Conservation (phyloP, 1,284 basidiomycete species). For the Bondarzewia mesenterica region DNA sequence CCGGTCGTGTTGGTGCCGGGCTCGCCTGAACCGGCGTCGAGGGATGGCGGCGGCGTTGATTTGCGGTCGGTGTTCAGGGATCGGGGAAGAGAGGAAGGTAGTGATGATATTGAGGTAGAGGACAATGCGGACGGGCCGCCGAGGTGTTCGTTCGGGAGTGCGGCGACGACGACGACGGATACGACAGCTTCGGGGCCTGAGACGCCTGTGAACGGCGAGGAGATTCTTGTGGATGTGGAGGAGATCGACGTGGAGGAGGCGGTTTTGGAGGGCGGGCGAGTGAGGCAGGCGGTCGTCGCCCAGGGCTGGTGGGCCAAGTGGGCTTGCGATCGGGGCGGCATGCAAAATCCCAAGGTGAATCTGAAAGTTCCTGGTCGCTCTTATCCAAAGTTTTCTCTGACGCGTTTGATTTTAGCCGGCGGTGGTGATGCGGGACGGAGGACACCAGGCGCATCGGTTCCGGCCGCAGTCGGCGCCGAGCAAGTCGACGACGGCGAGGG, state of each 20-base stretch:
- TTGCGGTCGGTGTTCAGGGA: conserved; percentile 33
- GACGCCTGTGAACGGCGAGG: conserved; percentile 20
- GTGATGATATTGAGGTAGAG: background rate
- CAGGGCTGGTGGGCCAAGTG: conserved; percentile 56
- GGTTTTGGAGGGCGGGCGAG: conserved; percentile 21
- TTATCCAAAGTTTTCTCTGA: background rate
- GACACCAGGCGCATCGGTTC: conserved; percentile 18
- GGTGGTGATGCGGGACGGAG: conserved; percentile 32
- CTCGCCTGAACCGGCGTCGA: conserved; percentile 22
- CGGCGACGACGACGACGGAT: background rate
- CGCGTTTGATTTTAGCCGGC: background rate
- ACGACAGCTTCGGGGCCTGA: conserved; percentile 17
- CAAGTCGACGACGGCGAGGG: conserved; percentile 10
- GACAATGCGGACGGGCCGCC: background rate
- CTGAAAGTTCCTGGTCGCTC: conserved; percentile 9
- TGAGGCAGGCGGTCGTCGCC: conserved; percentile 33
- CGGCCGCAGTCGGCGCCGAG: conserved; percentile 15
- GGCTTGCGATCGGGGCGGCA: conserved; percentile 14
- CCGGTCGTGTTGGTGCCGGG: conserved; percentile 29
- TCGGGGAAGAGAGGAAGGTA: conserved; percentile 12
- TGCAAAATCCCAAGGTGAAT: conserved; percentile 13
- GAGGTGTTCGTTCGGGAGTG: background rate
- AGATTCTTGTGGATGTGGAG: conserved; percentile 14
- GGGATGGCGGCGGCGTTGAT: conserved; percentile 26
- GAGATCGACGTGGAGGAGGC: conserved; percentile 11